Percentiles rank a stretch among this genome's conserved stretches.
phyloP scores from a whole-genome alignment of 2,329 filamentous ascomycete species.

The Xylariaceae sp. region DNA sequence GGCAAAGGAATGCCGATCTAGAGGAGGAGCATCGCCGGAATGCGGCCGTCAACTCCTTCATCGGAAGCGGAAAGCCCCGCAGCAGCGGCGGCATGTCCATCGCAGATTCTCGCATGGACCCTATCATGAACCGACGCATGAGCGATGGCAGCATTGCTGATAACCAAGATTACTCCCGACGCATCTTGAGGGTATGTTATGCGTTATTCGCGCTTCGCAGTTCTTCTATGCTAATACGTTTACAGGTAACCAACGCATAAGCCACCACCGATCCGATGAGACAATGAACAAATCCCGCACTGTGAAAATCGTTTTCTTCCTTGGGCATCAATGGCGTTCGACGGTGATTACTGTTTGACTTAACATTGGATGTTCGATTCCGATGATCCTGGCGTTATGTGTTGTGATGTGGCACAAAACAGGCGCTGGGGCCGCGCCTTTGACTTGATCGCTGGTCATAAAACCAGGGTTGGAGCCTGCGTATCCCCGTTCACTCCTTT shows the following conservation, averaged over 20 bases:
- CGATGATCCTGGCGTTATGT: slow-evolving; percentile 34
- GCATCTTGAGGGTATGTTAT: slow-evolving; percentile 78
- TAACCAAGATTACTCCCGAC: slow-evolving; percentile 92
- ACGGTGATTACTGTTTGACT: slow-evolving; percentile 30
- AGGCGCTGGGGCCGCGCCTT: slow-evolving; percentile 22
- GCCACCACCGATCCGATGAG: slow-evolving; percentile 25
- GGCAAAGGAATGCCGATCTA: slow-evolving; percentile 68
- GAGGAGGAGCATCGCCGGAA: slow-evolving; percentile 83
- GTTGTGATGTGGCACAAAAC: slow-evolving; percentile 28
- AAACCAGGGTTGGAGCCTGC: slow-evolving; percentile 20
- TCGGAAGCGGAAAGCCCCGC: slow-evolving; percentile 56
- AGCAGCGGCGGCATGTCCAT: slow-evolving; percentile 64
- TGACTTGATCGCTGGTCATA: slow-evolving; percentile 22
- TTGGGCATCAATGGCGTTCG: slow-evolving; percentile 35
- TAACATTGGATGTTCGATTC: slow-evolving; percentile 31
- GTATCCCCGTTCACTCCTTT: slow-evolving; percentile 31
- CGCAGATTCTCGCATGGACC: slow-evolving; percentile 80
- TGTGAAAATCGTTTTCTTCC: slow-evolving; percentile 29
- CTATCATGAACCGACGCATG: slow-evolving; percentile 76
- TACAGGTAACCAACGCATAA: slow-evolving; percentile 35
- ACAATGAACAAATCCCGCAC: slow-evolving; percentile 32
- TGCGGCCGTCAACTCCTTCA: slow-evolving; percentile 72
- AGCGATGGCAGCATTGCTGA: slow-evolving; percentile 96
- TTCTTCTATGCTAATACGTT: slow-evolving; percentile 6
- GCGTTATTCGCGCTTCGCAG: neutral